Evolutionary conservation across 768 basidiomycete genomes (phyloP).

Genomic region (Xerocomus brunneocitrinus): DNA sequence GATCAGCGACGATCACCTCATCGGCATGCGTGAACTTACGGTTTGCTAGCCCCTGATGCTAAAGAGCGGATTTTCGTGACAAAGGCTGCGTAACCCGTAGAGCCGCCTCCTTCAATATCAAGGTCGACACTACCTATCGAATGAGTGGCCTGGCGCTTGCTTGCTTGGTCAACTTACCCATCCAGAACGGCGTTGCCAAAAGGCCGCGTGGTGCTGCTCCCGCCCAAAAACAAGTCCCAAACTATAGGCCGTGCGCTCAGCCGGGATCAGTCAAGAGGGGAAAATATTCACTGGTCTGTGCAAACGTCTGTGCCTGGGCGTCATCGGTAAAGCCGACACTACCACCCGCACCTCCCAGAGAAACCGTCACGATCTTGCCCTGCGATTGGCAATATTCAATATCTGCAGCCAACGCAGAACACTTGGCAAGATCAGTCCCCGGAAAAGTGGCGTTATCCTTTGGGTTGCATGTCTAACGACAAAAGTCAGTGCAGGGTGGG

Average conservation of each 20-base stretch:
- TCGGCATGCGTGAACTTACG: slow-evolving; percentile 6
- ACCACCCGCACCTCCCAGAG: slow-evolving; percentile 42
- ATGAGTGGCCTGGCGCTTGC: background rate
- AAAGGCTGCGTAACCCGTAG: slow-evolving; percentile 47
- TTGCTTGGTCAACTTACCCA: slow-evolving; percentile 31
- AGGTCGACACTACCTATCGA: slow-evolving; percentile 51
- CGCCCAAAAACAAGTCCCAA: slow-evolving; percentile 48
- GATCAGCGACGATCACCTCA: slow-evolving; percentile 1
- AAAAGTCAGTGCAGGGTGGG: background rate
- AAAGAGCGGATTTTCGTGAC: slow-evolving; percentile 24
- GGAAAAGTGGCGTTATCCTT: slow-evolving; percentile 38
- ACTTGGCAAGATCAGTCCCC: slow-evolving; percentile 39
- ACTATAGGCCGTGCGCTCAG: slow-evolving; percentile 19
- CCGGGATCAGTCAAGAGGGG: background rate
- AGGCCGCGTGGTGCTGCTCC: slow-evolving; percentile 38
- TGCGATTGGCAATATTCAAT: slow-evolving; percentile 42
- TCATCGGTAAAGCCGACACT: slow-evolving; percentile 37
- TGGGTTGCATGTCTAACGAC: slow-evolving; percentile 38
- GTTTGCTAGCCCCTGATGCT: slow-evolving; percentile 21
- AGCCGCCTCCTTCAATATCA: slow-evolving; percentile 68
- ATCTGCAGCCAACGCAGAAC: slow-evolving; percentile 36
- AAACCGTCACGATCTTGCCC: slow-evolving; percentile 46
- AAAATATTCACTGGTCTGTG: slow-evolving; percentile 16
- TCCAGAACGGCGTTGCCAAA: slow-evolving; percentile 45
- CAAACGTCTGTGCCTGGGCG: slow-evolving; percentile 34